phyloP scores from a whole-genome alignment of 2,329 filamentous ascomycete species.

The Pezicula rhizophila region DNA sequence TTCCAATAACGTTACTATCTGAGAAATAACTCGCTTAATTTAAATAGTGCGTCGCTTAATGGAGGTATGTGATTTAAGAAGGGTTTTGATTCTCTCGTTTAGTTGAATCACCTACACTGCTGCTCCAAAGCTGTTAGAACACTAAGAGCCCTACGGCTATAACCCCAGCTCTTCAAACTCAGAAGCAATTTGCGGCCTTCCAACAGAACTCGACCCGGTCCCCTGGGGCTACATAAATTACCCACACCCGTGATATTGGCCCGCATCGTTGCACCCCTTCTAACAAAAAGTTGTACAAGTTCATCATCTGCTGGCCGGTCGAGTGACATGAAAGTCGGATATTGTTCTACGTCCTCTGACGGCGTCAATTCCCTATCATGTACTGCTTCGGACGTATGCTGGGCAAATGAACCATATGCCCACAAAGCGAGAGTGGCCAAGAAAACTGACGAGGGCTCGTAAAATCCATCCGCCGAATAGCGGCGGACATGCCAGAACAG shows the following conservation, averaged over 20 bases:
- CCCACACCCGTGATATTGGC: slow-evolving; percentile 47
- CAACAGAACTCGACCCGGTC: slow-evolving; percentile 31
- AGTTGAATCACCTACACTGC: neutral
- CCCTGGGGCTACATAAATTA: slow-evolving; percentile 35
- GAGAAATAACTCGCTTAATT: no score
- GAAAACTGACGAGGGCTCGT: slow-evolving; percentile 39
- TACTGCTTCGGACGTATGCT: slow-evolving; percentile 2
- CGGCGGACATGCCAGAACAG: slow-evolving; percentile 46
- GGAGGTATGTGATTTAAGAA: no score
- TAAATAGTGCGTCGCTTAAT: no score
- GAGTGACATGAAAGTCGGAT: slow-evolving; percentile 42
- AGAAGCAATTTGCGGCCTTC: slow-evolving; percentile 33
- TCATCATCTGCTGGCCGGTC: slow-evolving; percentile 53
- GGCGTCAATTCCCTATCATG: neutral
- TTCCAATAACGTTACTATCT: no score
- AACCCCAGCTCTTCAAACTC: slow-evolving; percentile 18
- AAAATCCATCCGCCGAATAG: slow-evolving; percentile 41
- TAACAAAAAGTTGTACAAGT: slow-evolving; percentile 49
- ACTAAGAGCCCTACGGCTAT: slow-evolving; percentile 3
- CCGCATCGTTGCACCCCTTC: slow-evolving; percentile 41
- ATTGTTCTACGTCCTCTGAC: slow-evolving; percentile 11
- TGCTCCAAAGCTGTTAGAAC: slow-evolving; percentile 1
- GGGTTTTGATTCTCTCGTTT: no score
- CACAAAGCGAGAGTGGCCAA: slow-evolving; percentile 40
- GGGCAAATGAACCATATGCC: slow-evolving; percentile 31